A percentile compares a stretch with the other conserved stretches of the same genome.
phyloP scores from a whole-genome alignment of 139 green algal species.

The Ulvella scutata region DNA sequence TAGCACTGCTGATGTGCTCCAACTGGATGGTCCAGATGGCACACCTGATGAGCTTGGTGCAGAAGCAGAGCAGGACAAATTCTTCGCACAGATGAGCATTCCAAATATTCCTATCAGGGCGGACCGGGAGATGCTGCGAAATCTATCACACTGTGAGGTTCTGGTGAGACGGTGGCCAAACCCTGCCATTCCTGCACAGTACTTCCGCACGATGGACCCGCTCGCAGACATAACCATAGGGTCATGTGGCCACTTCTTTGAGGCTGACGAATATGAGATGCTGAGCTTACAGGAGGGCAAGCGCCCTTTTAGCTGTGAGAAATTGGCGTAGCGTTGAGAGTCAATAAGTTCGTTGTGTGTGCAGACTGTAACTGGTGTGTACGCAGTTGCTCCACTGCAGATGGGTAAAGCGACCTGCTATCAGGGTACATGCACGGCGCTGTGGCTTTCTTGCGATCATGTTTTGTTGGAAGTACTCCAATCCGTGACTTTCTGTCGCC shows the following conservation, averaged over 20 bases:
- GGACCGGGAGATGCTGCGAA: slow-evolving; percentile 28
- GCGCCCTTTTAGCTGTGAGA: not conserved
- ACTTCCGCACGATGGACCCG: slow-evolving; percentile 55
- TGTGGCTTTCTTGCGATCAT: no score
- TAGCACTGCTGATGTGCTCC: slow-evolving; percentile 11
- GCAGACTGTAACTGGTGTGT: no score
- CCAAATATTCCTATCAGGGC: slow-evolving; percentile 40
- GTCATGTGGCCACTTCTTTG: slow-evolving; percentile 59
- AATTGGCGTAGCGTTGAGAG: no score
- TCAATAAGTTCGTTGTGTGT: no score
- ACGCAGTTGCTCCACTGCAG: no score
- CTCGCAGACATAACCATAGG: slow-evolving; percentile 40
- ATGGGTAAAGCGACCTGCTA: no score
- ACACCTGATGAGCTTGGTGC: not conserved
- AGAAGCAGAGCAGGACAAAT: slow-evolving; percentile 38
- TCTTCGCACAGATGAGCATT: slow-evolving; percentile 41
- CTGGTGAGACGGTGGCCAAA: slow-evolving; percentile 37
- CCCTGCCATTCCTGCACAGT: slow-evolving; percentile 26
- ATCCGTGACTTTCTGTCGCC: no score
- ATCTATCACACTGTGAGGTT: slow-evolving; percentile 29
- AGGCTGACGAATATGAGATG: slow-evolving; percentile 65
- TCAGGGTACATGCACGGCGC: no score
- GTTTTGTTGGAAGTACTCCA: no score
- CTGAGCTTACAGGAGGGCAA: slow-evolving; percentile 4
- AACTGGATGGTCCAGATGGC: slow-evolving; percentile 6